phyloP scores from a whole-genome alignment of 768 basidiomycete species.

The Suillus sp. region DNA sequence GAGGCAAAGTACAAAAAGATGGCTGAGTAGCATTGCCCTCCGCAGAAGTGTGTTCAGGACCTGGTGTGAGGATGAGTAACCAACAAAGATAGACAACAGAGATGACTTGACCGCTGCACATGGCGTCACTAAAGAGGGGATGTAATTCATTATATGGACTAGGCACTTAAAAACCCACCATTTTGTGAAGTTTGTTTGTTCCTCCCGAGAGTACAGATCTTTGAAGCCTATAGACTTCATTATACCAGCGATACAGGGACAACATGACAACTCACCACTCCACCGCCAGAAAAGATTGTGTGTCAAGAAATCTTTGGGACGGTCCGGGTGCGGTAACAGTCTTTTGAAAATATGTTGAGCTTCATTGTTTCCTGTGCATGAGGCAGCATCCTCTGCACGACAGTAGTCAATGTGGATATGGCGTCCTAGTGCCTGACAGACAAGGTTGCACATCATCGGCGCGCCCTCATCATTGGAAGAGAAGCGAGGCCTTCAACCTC shows the following conservation, averaged over 20 bases:
- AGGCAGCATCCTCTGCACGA: conserved; percentile 37
- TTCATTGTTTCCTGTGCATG: conserved; percentile 44
- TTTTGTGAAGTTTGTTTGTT: conserved; percentile 53
- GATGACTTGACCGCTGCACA: conserved; percentile 46
- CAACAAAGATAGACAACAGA: background rate
- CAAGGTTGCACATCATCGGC: conserved; percentile 64
- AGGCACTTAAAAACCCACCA: conserved; percentile 40
- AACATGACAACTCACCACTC: conserved; percentile 42
- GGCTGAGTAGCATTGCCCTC: conserved; percentile 43
- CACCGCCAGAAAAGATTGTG: conserved; percentile 60
- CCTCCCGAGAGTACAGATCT: conserved; percentile 62
- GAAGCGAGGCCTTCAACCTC: conserved; percentile 60
- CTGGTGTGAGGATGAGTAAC: conserved; percentile 29
- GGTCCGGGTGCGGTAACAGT: conserved; percentile 48
- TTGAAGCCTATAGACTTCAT: conserved; percentile 48
- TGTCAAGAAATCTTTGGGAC: conserved; percentile 54
- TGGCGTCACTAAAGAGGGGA: conserved; percentile 41
- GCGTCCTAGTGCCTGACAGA: conserved; percentile 56
- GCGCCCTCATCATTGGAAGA: conserved; percentile 56
- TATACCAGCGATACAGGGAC: background rate
- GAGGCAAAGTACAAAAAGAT: conserved; percentile 55
- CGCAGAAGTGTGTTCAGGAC: conserved; percentile 49
- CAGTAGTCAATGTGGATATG: conserved; percentile 62
- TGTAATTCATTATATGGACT: background rate
- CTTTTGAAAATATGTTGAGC: conserved; percentile 45